Percentiles rank a stretch among this genome's conserved stretches.
Conservation (phyloP, 192 early-diverging fungal species). For the Coemansia javaensis region DNA sequence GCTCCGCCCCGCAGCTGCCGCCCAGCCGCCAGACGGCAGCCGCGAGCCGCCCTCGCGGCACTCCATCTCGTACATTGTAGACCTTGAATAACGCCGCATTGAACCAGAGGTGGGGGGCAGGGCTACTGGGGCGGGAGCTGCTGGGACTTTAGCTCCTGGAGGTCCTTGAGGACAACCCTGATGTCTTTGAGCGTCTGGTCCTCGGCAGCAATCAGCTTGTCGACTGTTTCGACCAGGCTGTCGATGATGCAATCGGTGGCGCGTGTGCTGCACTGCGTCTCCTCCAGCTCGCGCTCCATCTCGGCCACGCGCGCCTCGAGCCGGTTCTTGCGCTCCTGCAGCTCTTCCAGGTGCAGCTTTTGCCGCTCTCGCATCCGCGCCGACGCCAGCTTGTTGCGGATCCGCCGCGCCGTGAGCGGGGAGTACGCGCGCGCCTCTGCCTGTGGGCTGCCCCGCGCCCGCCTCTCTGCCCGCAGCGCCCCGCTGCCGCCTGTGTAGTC, state of each 20-base stretch:
- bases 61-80: neutral
- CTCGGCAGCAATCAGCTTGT: slow-evolving; percentile 35
- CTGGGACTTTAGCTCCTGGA: slow-evolving; percentile 19
- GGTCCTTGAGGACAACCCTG: slow-evolving; percentile 21
- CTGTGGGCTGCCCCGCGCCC: neutral
- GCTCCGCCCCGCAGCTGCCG: neutral
- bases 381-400: slow-evolving; percentile 34
- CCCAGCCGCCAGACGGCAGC: too few relatives aligned
- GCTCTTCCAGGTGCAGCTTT: slow-evolving; percentile 37
- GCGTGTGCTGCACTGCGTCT: slow-evolving; percentile 28
- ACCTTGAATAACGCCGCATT: too few relatives aligned
- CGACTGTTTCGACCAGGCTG: slow-evolving; percentile 30
- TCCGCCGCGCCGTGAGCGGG: slow-evolving; percentile 29
- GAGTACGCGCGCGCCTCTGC: slow-evolving; percentile 23
- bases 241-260: slow-evolving; percentile 27
- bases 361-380: slow-evolving; percentile 44
- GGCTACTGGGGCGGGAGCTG: neutral
- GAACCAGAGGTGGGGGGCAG: too few relatives aligned
- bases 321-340: slow-evolving; percentile 31
- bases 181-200: slow-evolving; percentile 35
- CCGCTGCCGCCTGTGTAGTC: too few relatives aligned
- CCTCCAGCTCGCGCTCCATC: slow-evolving; percentile 25
- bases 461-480: neutral
- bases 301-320: slow-evolving; percentile 26
- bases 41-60: neutral